Conservation (phyloP, 2,329 filamentous ascomycete species). For the Fusarium nanum region DNA sequence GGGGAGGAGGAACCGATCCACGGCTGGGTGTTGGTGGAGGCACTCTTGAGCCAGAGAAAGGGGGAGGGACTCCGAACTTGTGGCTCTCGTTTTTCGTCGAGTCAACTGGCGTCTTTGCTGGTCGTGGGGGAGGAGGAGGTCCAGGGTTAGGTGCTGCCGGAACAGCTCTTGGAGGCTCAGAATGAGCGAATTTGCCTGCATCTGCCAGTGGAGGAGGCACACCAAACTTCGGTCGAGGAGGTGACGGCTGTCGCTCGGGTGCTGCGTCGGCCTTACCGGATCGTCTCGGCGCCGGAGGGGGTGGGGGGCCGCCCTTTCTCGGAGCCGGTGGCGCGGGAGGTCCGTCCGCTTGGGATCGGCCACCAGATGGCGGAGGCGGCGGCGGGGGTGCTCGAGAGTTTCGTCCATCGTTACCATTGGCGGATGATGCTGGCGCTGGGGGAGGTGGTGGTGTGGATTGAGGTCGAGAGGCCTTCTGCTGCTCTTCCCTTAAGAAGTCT, state of each 20-base stretch:
- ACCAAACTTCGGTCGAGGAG: constrained; percentile 77
- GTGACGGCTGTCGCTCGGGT: constrained; percentile 78
- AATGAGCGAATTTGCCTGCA: constrained; percentile 85
- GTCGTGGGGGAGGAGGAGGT: constrained; percentile 56
- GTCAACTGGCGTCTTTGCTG: constrained; percentile 77
- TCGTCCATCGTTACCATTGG: constrained; percentile 50
- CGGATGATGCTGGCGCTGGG: constrained; percentile 45
- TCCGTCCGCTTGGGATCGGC: constrained; percentile 41
- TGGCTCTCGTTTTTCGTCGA: constrained; percentile 59
- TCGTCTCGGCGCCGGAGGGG: constrained; percentile 66
- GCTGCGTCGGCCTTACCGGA: constrained; percentile 62
- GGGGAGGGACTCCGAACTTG: constrained; percentile 82
- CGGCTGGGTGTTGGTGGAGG: constrained; percentile 82
- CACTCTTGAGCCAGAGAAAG: constrained; percentile 76
- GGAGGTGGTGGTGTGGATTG: constrained; percentile 44
- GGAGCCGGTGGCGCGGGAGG: constrained; percentile 49
- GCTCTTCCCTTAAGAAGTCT: constrained; percentile 70
- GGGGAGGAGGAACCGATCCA: constrained; percentile 79
- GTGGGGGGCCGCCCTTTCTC: constrained; percentile 48
- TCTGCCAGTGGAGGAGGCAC: constrained; percentile 90
- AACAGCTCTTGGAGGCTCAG: constrained; percentile 49
- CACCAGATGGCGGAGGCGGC: constrained; percentile 52
- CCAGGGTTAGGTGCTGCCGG: constrained; percentile 47
- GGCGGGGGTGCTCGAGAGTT: constrained; percentile 53
- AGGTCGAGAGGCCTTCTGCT: constrained; percentile 53